Base-by-base conservation (phyloP, 2,329 filamentous ascomycete genomes). In the Fusarium keratoplasticum region DNA sequence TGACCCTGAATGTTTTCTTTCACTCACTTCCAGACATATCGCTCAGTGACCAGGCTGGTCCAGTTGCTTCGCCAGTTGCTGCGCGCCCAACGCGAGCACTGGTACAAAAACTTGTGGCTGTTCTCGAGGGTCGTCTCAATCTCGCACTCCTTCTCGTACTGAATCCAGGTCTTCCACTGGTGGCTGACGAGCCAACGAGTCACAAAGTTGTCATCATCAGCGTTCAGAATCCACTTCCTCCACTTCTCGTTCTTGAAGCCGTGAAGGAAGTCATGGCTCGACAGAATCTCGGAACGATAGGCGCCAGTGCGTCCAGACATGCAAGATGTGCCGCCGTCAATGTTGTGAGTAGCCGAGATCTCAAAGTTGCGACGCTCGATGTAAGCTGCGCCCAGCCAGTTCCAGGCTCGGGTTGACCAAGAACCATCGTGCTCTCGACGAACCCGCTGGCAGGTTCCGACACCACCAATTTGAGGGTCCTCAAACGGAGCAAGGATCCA, bases 61-160 rank as follows among this genome's bases (percentile, higher is more conserved):
- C 95, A 92, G 83, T 98, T 98, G 86, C 95, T 98, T 81, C 96
- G 90, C 96, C 96, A 98, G 84, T 98, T 98, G 87, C 95, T 98
- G 79, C 96, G 92, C 50, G 96, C 95, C 96, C 96, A 98, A 57
- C 96, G 90, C 55, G 96, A 91, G 84, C 96, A 98, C 84, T 98
- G 96, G 81, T 94, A 96, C 73, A 98, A 86, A 80, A 97, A 98
- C 80, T 95, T 97, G 66, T 89, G 87, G 81, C 95, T 93, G 81
- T 96, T 94, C 83, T 98, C 96, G 44, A 98, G 88, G 4, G 95
- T 98, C 29, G 96, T 98, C 85, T 96, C 92, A 70, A 98, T 93
- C 83, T 97, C 94, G 78, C 94, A 97, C 81, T 97, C 94, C 57
- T 89, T 90, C 82, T 98, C 93, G 84, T 98, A 98, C 85, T 98